Percentiles rank a stretch among this genome's conserved stretches.
These are phyloP conservation scores for Cocos nucifera DNA, from an alignment of 176 grass and related monocot genomes.

Conservation along the genomic window DNA sequence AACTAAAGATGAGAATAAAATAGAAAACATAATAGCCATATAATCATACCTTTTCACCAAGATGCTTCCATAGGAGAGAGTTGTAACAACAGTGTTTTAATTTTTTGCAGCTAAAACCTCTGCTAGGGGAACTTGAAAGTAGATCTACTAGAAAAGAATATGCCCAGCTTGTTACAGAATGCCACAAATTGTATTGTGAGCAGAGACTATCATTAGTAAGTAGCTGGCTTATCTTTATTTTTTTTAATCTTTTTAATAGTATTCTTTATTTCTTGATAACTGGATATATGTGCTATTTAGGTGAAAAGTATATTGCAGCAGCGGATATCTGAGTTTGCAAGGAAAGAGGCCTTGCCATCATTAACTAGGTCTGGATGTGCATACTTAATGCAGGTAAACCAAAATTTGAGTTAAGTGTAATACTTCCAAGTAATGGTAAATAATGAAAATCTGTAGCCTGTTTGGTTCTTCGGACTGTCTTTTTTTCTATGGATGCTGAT, in stretches of 20 bases:
- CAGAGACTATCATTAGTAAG: constrained; percentile 51
- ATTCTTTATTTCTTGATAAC: constrained; percentile 6
- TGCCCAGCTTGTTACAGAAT: constrained; percentile 72
- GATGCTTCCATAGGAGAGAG: too few species aligned
- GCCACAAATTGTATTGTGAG: constrained; percentile 90
- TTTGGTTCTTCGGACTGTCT: too few species aligned
- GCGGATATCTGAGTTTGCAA: constrained; percentile 72
- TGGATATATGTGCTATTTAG: constrained; percentile 25
- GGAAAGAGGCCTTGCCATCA: constrained; percentile 81
- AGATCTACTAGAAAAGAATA: constrained; percentile 92
- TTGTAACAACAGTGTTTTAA: too few species aligned
- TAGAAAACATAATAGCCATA: too few species aligned
- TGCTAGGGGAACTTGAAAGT: constrained; percentile 83
- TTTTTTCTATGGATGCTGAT: too few species aligned
- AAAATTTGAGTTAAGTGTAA: too few species aligned
- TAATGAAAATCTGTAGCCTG: too few species aligned
- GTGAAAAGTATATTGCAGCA: constrained; percentile 93
- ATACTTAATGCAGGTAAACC: constrained; percentile 81
- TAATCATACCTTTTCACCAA: too few species aligned
- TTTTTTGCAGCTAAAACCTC: constrained; percentile 67
- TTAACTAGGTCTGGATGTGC: constrained; percentile 94
- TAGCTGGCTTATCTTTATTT: constrained; percentile 1
- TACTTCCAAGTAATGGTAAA: too few species aligned
- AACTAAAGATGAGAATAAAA: too few species aligned
- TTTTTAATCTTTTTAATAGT: constrained; percentile 8